phyloP scores from a whole-genome alignment of 129 eudicot species.

The Centella asiatica region DNA sequence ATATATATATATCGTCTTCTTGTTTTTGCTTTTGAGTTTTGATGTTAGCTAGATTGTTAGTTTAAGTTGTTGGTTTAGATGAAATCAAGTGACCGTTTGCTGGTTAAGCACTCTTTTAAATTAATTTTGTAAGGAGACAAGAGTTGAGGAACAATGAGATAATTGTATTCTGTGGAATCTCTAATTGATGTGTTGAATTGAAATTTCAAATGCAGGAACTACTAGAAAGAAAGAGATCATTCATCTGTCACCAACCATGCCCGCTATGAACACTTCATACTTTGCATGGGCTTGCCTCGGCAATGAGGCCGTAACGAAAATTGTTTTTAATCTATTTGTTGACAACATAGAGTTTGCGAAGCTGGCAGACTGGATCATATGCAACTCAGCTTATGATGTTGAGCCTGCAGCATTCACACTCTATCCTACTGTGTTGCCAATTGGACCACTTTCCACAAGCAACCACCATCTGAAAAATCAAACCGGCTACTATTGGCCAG shows the following conservation, averaged over 20 bases:
- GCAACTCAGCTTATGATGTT: conserved; percentile 40
- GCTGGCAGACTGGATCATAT: conserved; percentile 27
- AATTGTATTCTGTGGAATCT: no score
- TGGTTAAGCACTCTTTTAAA: no score
- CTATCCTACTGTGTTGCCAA: conserved; percentile 27
- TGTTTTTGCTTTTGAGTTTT: no score
- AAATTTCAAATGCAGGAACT: conserved; percentile 22
- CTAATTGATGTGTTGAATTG: no score
- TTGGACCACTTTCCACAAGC: conserved; percentile 46
- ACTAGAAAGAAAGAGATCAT: conserved; percentile 21
- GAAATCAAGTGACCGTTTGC: no score
- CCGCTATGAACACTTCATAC: conserved; percentile 27
- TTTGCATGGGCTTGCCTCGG: conserved; percentile 28
- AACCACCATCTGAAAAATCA: conserved; percentile 24
- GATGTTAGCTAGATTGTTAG: no score
- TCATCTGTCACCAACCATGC: conserved; percentile 38
- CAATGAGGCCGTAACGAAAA: no score
- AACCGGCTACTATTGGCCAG: conserved; percentile 40
- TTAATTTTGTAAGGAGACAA: no score
- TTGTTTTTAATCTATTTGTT: conserved; percentile 7
- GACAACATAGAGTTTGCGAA: conserved; percentile 12
- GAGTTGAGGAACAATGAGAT: no score
- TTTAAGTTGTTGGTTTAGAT: no score
- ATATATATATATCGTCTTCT: no score
- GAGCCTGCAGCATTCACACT: conserved; percentile 29